Base-by-base conservation (phyloP, 495 filamentous ascomycete species). In the Geoglossum glabrum region DNA sequence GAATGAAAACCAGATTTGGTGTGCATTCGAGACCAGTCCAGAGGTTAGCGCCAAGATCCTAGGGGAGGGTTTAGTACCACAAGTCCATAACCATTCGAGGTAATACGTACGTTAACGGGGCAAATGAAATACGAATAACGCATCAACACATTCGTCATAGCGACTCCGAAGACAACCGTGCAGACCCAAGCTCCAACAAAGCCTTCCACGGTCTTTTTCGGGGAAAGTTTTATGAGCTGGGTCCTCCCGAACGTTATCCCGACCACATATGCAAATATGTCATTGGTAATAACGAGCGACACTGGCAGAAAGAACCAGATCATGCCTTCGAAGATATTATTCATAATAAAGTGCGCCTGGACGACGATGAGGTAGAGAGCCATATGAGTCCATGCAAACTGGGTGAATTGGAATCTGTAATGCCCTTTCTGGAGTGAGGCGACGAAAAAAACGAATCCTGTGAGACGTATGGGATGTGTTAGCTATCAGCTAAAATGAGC, bases 361-460 rank as follows among this genome's bases (percentile, higher is more conserved):
- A 95, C 87, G 26, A 96, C 89, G 63, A 99, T 96, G 64, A 99
- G 72, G 74, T 95, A 96, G 31, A 99, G 78, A 1, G 93, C 93
- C 87, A 99, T 96, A 69, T 99, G 93, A 1, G 92, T 95, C 93
- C 93, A 97, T 51, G 87, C 93, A 66, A 97, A 99, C 67, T 99
- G 90, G 45, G 89, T 90, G 73, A 99, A 99, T 70, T 99, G 93
- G 74, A 97, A 96, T 66, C 81, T 85, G 70, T 95, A 95, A 68
- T 95, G 87, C 11, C 90, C 90, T 61, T 90, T 85, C 69, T 95
- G 86, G 61, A 99, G 78, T n/a, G 92, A 89, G 43, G 79, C 83
- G 62, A 99, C 93, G 69, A 99, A 99, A 76, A 96, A 96, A 59
- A 99, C 87, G 72, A 99, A 99, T 55, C 92, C 89, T 95, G 67